phyloP scores from a whole-genome alignment of 1,284 basidiomycete genomes.

The Rhodotorula sp. region DNA sequence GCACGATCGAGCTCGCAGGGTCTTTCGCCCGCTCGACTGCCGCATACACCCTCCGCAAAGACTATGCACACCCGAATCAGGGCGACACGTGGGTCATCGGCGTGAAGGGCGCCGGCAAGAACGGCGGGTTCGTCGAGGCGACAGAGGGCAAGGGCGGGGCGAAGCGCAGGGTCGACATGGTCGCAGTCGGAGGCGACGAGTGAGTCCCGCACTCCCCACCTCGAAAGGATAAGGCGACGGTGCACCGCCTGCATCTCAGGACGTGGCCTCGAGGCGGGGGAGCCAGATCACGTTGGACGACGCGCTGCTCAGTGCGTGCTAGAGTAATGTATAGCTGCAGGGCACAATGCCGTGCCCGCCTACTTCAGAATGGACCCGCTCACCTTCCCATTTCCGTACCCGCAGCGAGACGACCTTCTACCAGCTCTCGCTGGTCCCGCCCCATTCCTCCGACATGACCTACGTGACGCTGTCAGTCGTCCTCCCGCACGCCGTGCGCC shows the following conservation, averaged over 20 bases:
- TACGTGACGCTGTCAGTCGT: slow-evolving; percentile 37
- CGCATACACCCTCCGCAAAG: slow-evolving; percentile 60
- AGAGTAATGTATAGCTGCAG: neutral
- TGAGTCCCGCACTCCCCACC: neutral
- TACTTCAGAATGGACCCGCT: too few relatives aligned
- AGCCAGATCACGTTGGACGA: too few relatives aligned
- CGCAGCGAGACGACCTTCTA: slow-evolving; percentile 34
- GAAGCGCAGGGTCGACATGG: slow-evolving; percentile 59
- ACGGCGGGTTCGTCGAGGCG: slow-evolving; percentile 58
- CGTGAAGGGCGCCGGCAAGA: slow-evolving; percentile 62
- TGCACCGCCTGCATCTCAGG: neutral
- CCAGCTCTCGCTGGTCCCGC: slow-evolving; percentile 11
- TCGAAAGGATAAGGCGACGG: neutral
- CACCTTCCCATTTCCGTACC: neutral
- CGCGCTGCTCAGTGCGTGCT: too few relatives aligned
- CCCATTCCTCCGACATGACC: slow-evolving; percentile 7
- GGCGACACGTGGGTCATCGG: slow-evolving; percentile 74
- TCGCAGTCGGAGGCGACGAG: slow-evolving; percentile 10
- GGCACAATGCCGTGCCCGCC: neutral
- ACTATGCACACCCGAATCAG: slow-evolving; percentile 59
- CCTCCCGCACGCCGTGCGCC: slow-evolving; percentile 22
- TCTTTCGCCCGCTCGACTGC: slow-evolving; percentile 81
- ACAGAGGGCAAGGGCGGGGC: slow-evolving; percentile 57
- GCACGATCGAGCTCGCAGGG: slow-evolving; percentile 83
- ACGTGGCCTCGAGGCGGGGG: neutral